Conservation (phyloP, 2,329 filamentous ascomycete species). For the Calonectria hongkongensis region DNA sequence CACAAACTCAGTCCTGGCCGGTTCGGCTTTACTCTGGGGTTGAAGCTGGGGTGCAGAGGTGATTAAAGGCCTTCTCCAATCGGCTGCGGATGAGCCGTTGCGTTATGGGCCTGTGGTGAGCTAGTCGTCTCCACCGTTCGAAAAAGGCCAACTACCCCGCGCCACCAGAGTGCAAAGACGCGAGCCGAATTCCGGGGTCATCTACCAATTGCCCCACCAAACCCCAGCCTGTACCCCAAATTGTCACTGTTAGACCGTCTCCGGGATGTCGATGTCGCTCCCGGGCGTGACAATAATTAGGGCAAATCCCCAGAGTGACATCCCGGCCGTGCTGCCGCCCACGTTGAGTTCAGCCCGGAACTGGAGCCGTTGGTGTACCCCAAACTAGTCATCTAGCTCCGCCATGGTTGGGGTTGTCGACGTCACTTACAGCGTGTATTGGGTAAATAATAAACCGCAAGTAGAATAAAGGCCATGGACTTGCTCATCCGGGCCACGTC, state of each 20-base stretch:
- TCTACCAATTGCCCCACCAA: neutral
- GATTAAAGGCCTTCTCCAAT: conserved; percentile 30
- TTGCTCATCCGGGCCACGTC: too few species aligned
- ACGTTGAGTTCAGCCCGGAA: too few species aligned
- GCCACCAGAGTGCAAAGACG: neutral
- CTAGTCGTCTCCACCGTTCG: conserved; percentile 12
- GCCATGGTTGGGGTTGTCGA: too few species aligned
- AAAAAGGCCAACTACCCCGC: conserved; percentile 10
- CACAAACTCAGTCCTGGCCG: conserved; percentile 8
- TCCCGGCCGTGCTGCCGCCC: too few species aligned
- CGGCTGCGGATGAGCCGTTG: conserved; percentile 26
- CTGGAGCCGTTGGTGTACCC: too few species aligned
- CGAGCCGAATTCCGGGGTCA: conserved; percentile 13
- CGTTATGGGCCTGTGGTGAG: neutral
- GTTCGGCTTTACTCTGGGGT: conserved; percentile 22
- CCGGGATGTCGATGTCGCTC: neutral
- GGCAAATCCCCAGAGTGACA: too few species aligned
- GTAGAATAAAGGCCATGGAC: too few species aligned
- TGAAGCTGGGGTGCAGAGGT: conserved; percentile 19
- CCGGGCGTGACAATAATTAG: neutral
- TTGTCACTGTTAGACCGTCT: neutral
- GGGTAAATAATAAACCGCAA: too few species aligned
- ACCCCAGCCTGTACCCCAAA: neutral
- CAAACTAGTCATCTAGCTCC: too few species aligned
- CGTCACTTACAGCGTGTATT: too few species aligned